phyloP scores from a whole-genome alignment of 176 grass and related monocot species.

The Oryza glaberrima region DNA sequence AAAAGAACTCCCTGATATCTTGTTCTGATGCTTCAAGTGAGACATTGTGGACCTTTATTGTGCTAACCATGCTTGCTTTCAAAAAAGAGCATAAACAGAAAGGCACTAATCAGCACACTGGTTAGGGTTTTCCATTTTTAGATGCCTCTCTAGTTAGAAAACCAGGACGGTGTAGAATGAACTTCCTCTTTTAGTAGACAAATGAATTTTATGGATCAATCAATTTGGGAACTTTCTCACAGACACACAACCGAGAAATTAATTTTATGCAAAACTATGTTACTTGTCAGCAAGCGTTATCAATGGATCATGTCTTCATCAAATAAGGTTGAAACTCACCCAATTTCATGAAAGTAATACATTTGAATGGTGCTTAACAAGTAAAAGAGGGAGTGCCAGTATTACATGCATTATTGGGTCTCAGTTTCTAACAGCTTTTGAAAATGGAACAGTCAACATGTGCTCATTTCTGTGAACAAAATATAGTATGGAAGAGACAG shows the following conservation, averaged over 20 bases:
- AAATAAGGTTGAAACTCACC: not conserved
- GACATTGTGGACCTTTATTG: constrained; percentile 76
- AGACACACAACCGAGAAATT: not conserved
- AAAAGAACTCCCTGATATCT: constrained; percentile 76
- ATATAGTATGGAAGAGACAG: not conserved
- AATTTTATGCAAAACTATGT: not conserved
- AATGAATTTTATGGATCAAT: not conserved
- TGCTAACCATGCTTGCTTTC: constrained; percentile 53
- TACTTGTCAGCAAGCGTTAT: not conserved
- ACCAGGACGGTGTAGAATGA: not conserved
- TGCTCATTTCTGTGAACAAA: not conserved
- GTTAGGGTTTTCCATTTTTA: not conserved
- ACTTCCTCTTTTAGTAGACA: not conserved
- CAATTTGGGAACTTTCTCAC: not conserved
- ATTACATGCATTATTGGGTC: not conserved
- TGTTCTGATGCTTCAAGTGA: constrained; percentile 65
- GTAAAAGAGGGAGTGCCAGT: not conserved
- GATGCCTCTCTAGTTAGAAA: not conserved
- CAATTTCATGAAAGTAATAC: not conserved
- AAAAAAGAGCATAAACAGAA: constrained; percentile 27
- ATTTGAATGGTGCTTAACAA: not conserved
- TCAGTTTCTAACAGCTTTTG: not conserved
- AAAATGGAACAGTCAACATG: not conserved
- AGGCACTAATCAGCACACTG: not conserved
- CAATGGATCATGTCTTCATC: not conserved